Base-by-base conservation (phyloP, 495 filamentous ascomycete genomes). In the Penicillium pulvis region DNA sequence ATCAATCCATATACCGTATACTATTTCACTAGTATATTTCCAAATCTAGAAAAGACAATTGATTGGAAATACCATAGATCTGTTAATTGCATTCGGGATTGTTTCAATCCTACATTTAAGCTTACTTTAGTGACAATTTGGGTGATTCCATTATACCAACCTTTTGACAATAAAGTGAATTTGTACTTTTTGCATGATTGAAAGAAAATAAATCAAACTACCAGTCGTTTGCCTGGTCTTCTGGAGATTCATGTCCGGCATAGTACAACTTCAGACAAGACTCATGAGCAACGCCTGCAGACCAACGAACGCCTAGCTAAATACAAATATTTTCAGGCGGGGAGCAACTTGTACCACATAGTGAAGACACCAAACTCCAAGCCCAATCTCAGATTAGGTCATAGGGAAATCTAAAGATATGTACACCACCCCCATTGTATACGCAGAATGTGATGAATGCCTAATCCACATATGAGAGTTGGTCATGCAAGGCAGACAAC, bases 391-490 rank as follows among this genome's bases (percentile, higher is more conserved):
- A 5, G 3, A 1, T 28, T 28, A 5, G 28, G 6, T 36, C 33
- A 12, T 36, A 12, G 28, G 28, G 28, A 1, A 36, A 36, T 36
- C 33, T 36, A 12, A 1, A 36, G 10, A 36, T 12, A 36, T 36
- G 33, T 10, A 28, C 6, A 28, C 28, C 14, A 14, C 12, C 14
- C 39, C 14, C 7, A 6, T 41, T 41, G 16, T 17, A n/a, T 6
- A 0, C 14, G 7, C 14, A n/a, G 16, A 41, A 8, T 41, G 16
- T 41, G 39, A 41, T n/a, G 39, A 5, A 41, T 17, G 23, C 33
- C 26, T 46, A 55, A 35, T 55, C 53, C 11, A 55, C 39, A 23
- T 31, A 20, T 12, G n/a, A 20, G 53, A 55, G 42, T 26, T 47
- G 41, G 10, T 55, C 53, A 20, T 10, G 2, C 53, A 55, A 4